A percentile compares a stretch with the other conserved stretches of the same genome.
Conservation (phyloP, 768 basidiomycete species). For the Phaeotremella skinneri region DNA sequence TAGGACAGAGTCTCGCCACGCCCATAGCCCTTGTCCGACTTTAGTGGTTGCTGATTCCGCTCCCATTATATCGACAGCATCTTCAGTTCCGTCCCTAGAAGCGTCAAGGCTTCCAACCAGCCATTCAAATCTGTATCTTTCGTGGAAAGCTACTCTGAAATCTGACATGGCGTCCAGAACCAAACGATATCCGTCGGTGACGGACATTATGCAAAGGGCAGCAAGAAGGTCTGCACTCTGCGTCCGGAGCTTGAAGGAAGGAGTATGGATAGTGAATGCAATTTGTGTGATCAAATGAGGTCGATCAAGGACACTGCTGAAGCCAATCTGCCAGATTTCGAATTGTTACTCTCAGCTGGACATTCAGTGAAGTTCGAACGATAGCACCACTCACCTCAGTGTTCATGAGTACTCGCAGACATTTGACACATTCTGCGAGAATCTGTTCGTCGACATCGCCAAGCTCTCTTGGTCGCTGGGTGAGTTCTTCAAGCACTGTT, state of each 20-base stretch:
- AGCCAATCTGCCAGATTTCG: constrained; percentile 61
- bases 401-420: constrained; percentile 76
- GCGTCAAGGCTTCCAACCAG: constrained; percentile 61
- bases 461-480: constrained; percentile 58
- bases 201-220: constrained; percentile 73
- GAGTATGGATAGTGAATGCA: constrained; percentile 65
- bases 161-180: constrained; percentile 79
- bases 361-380: neutral
- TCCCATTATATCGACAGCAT: neutral
- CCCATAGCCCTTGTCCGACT: constrained; percentile 67
- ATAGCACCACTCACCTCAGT: constrained; percentile 63
- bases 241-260: constrained; percentile 67
- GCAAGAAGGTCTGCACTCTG: constrained; percentile 75
- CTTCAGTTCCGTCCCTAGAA: neutral
- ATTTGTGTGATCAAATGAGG: constrained; percentile 70
- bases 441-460: constrained; percentile 66
- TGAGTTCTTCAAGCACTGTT: constrained; percentile 45
- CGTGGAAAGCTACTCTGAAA: constrained; percentile 67
- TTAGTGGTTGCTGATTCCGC: constrained; percentile 58
- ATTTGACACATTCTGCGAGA: constrained; percentile 72
- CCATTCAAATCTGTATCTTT: constrained; percentile 75
- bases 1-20: constrained; percentile 72
- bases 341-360: neutral
- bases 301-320: constrained; percentile 64
- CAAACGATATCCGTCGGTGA: constrained; percentile 67